phyloP scores from a whole-genome alignment of 768 basidiomycete genomes.

The Rhizopogon vinicolor region DNA sequence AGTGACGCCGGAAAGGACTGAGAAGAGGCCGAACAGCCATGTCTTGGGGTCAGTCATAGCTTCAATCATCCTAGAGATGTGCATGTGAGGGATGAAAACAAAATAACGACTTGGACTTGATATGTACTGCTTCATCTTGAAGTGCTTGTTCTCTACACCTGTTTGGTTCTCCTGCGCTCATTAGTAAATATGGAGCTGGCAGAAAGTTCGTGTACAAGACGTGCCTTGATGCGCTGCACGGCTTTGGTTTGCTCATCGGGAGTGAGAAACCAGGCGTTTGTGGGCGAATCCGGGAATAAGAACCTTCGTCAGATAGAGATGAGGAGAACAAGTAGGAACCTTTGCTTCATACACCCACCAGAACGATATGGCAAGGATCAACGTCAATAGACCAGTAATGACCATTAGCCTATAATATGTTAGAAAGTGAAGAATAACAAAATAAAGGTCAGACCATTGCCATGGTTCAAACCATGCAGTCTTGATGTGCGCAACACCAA shows the following conservation, averaged over 20 bases:
- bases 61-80: slow-evolving; percentile 47
- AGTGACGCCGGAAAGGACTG: slow-evolving; percentile 50
- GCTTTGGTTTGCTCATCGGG: too few relatives aligned
- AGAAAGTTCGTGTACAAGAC: too few relatives aligned
- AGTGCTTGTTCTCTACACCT: slow-evolving; percentile 47
- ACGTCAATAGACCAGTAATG: slow-evolving; percentile 53
- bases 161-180: slow-evolving; percentile 35
- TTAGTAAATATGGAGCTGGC: background rate
- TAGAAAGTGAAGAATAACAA: slow-evolving; percentile 7
- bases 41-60: slow-evolving; percentile 58
- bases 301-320: too few relatives aligned
- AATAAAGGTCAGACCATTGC: slow-evolving; percentile 47
- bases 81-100: background rate
- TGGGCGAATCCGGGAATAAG: too few relatives aligned
- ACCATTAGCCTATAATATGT: slow-evolving; percentile 47
- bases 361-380: slow-evolving; percentile 43
- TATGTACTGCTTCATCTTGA: slow-evolving; percentile 66
- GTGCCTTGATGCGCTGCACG: too few relatives aligned
- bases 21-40: slow-evolving; percentile 64
- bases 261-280: too few relatives aligned
- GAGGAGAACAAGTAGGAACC: background rate
- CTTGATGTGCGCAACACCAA: slow-evolving; percentile 54
- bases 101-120: background rate
- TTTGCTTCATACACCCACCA: slow-evolving; percentile 33
- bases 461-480: slow-evolving; percentile 52